Evolutionary conservation across 2,329 filamentous ascomycete genomes (phyloP).

Genomic region (Penicillium italicum): DNA sequence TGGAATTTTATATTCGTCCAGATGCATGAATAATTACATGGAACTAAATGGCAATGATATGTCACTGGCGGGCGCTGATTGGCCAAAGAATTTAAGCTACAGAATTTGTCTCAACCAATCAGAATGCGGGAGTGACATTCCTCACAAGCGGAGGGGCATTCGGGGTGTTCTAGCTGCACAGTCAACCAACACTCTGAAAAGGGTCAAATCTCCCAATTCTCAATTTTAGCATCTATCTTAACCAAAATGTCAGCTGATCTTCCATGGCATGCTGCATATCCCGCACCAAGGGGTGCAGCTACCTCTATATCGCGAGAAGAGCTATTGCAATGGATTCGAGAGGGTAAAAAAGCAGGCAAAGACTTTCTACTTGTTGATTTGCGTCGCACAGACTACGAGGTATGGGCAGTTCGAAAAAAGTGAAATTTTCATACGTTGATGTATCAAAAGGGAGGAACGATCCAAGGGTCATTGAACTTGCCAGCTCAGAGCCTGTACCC

Average conservation of each 20-base stretch:
- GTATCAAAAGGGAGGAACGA: slow-evolving; percentile 53
- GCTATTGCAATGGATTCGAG: slow-evolving; percentile 38
- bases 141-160: background rate
- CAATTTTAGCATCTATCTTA: background rate
- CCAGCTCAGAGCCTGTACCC: slow-evolving; percentile 42
- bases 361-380: slow-evolving; percentile 48
- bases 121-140: slow-evolving; percentile 5
- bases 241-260: background rate
- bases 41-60: background rate
- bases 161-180: background rate
- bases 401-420: slow-evolving; percentile 17
- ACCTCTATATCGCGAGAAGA: slow-evolving; percentile 32
- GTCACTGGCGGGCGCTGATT: slow-evolving; percentile 15
- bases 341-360: slow-evolving; percentile 25
- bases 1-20: background rate
- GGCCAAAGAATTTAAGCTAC: background rate
- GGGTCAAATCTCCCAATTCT: background rate
- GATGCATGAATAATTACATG: background rate
- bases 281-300: slow-evolving; percentile 32
- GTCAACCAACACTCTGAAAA: background rate
- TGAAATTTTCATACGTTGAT: background rate
- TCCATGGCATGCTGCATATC: slow-evolving; percentile 44
- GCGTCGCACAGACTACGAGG: slow-evolving; percentile 47
- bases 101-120: slow-evolving; percentile 1
- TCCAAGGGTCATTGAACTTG: slow-evolving; percentile 53